These are phyloP conservation scores for Physcia stellaris DNA, from an alignment of 495 filamentous ascomycete genomes.

Conservation along the genomic window DNA sequence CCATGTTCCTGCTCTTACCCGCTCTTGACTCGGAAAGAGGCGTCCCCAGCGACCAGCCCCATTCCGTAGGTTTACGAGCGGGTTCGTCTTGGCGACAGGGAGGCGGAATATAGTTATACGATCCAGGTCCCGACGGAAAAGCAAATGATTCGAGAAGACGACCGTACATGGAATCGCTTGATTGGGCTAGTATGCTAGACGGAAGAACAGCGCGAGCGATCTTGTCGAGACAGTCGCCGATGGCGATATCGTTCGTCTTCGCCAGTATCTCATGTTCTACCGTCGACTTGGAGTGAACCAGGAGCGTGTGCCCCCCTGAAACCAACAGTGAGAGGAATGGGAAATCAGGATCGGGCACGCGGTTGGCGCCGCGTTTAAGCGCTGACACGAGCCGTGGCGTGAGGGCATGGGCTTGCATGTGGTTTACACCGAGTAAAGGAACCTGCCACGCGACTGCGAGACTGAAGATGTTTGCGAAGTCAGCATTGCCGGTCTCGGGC, in stretches of 20 bases:
- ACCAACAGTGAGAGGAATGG: constrained; percentile 85
- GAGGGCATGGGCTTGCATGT: constrained; percentile 94
- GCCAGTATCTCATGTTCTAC: constrained; percentile 60
- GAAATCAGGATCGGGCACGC: constrained; percentile 27
- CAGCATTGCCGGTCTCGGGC: no score
- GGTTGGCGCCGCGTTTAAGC: constrained; percentile 19
- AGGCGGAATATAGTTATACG: constrained; percentile 44
- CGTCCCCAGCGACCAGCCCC: constrained; percentile 43
- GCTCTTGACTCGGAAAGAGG: constrained; percentile 37
- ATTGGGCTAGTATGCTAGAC: constrained; percentile 23
- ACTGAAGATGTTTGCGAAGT: no score
- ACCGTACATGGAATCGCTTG: constrained; percentile 60
- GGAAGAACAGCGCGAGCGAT: constrained; percentile 63
- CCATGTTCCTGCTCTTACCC: constrained; percentile 23
- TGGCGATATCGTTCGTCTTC: constrained; percentile 54
- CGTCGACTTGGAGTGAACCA: constrained; percentile 55
- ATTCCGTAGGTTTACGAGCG: constrained; percentile 24
- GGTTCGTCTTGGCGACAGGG: constrained; percentile 38
- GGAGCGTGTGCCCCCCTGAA: constrained; percentile 82
- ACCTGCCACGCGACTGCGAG: constrained; percentile 70
- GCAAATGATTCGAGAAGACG: constrained; percentile 61
- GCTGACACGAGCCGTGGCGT: constrained; percentile 71
- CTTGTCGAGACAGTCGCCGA: constrained; percentile 82
- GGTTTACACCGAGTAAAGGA: constrained; percentile 74
- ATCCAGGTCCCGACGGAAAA: constrained; percentile 40